Evolutionary conservation across 108 stramenopile species (phyloP).

Genomic region (Nitzschia palea): DNA sequence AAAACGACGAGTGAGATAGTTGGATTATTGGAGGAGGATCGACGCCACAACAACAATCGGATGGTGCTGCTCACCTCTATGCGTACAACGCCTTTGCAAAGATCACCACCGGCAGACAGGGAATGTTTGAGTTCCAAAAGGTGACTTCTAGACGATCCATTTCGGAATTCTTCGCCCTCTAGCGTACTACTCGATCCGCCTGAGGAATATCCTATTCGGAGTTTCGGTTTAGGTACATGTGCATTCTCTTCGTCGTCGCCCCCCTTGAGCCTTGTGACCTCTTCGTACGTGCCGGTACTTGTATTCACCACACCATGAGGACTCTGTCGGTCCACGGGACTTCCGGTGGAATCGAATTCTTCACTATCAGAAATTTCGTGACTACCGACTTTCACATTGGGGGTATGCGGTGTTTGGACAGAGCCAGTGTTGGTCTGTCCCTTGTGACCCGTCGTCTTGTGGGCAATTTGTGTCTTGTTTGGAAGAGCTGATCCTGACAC

Average conservation of each 20-base stretch:
- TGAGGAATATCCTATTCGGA: slow-evolving; percentile 7
- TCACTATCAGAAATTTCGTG: too few relatives aligned
- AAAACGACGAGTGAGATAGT: background rate
- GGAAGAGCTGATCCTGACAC: too few relatives aligned
- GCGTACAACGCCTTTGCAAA: slow-evolving; percentile 26
- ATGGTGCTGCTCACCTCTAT: slow-evolving; percentile 32
- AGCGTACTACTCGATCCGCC: slow-evolving; percentile 6
- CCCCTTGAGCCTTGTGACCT: background rate
- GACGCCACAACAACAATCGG: background rate
- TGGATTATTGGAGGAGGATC: background rate
- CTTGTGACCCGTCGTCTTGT: too few relatives aligned
- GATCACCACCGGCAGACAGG: slow-evolving; percentile 14
- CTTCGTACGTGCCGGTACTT: background rate
- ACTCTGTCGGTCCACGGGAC: too few relatives aligned
- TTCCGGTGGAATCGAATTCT: too few relatives aligned
- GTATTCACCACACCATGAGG: background rate
- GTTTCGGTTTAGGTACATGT: background rate
- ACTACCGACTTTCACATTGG: too few relatives aligned
- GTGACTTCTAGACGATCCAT: background rate
- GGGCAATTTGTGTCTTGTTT: too few relatives aligned
- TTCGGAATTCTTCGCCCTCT: background rate
- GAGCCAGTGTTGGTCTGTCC: too few relatives aligned
- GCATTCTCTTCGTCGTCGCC: background rate
- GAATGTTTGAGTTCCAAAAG: slow-evolving; percentile 17
- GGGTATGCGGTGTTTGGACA: too few relatives aligned